Base-by-base conservation (phyloP, 2,329 filamentous ascomycete species). In the Eutypella sp. region DNA sequence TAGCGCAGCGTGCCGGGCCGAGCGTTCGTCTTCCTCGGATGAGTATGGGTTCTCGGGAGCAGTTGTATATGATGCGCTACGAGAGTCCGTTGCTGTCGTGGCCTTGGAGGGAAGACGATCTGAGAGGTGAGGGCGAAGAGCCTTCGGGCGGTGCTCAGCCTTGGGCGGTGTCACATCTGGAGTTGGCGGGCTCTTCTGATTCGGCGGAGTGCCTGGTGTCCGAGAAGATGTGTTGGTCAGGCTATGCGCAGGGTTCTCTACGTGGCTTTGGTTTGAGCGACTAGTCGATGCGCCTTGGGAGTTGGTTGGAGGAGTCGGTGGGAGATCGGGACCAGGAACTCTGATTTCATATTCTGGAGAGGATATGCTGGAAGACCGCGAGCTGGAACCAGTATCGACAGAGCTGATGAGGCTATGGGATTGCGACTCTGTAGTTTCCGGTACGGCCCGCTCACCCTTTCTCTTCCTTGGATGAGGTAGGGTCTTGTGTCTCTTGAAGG, bases 81-180 rank as follows among this genome's bases (percentile, higher is more conserved):
- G 76, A n/a, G 78, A 82, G 43, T 80, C 83, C 2, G n/a, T n/a
- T 33, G 13, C 29, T 6, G 74, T 65, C 3, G 73, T 82, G 9
- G 73, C 65, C 50, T 77, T 78, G 25, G 76, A 78, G 19, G 66
- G 64, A 33, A 69, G 64, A 27, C 76, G 74, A 51, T 82, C 75
- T 50, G 65, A 66, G 38, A 72, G 57, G 16, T 64, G 61, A 16
- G 76, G 74, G 25, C 77, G 75, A 39, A 71, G 59, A 44, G 67
- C 59, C 57, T 68, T 71, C 15, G 72, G 66, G 47, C 71, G 72
- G 31, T 63, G 64, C 40, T 62, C 58, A 37, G 66, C 64, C 48
- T 81, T 76, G 29, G 86, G 86, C 43, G 85, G 87, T 15, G 86
- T 90, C 39, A 85, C 78, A 65, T 89, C 86, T 27, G 86, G 87